These are phyloP conservation scores for Delphinella strobiligena DNA, from an alignment of 2,329 filamentous ascomycete genomes.

Conservation along the genomic window DNA sequence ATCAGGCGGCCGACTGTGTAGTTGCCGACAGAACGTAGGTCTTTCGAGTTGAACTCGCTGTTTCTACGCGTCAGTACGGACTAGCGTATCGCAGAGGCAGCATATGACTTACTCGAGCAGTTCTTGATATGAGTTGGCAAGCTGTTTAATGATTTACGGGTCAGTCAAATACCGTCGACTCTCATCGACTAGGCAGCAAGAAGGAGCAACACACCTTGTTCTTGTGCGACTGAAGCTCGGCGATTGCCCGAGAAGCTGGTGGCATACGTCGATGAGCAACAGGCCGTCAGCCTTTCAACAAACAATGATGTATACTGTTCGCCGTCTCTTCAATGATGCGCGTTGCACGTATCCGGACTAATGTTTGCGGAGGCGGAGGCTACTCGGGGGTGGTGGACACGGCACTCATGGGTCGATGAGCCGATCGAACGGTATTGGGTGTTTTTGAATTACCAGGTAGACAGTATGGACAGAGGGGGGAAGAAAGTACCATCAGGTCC, in stretches of 20 bases:
- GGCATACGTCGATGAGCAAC: conserved; percentile 15
- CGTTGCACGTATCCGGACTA: not conserved
- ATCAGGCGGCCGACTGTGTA: conserved; percentile 86
- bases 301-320: too few relatives aligned
- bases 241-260: conserved; percentile 19
- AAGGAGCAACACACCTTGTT: conserved; percentile 17
- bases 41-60: conserved; percentile 87
- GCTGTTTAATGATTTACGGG: conserved; percentile 39
- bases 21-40: conserved; percentile 86
- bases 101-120: conserved; percentile 73
- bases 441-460: not conserved
- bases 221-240: conserved; percentile 23
- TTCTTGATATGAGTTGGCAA: conserved; percentile 93
- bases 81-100: too few relatives aligned
- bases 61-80: too few relatives aligned
- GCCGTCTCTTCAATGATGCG: too few relatives aligned
- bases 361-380: not conserved
- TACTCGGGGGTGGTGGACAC: not conserved
- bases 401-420: not conserved
- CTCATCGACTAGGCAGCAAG: too few relatives aligned
- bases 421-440: too few relatives aligned
- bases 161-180: conserved; percentile 9
- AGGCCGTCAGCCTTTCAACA: not conserved
- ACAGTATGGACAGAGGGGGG: not conserved
- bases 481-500: not conserved